phyloP scores from a whole-genome alignment of 805 yeast genomes.

The Sungouiozyma ichnusensis region DNA sequence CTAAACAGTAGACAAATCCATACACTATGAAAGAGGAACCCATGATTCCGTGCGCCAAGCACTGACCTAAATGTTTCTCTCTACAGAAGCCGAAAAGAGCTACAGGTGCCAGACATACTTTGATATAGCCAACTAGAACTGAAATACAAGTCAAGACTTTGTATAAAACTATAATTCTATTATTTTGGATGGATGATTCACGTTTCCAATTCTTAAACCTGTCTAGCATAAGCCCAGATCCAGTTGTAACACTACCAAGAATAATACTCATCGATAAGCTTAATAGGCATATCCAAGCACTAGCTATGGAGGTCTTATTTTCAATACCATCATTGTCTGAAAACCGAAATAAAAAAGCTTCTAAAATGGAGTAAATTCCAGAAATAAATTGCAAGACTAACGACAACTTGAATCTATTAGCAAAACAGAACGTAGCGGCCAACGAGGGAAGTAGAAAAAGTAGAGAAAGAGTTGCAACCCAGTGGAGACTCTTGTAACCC shows the following conservation, averaged over 20 bases:
- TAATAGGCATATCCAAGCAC: slow-evolving; percentile 49
- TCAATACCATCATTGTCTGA: slow-evolving; percentile 60
- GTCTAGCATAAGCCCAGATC: slow-evolving; percentile 24
- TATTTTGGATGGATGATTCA: slow-evolving; percentile 20
- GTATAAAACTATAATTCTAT: slow-evolving; percentile 27
- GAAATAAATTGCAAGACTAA: slow-evolving; percentile 37
- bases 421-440: slow-evolving; percentile 44
- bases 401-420: slow-evolving; percentile 38
- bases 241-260: not conserved
- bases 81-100: slow-evolving; percentile 84
- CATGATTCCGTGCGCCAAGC: slow-evolving; percentile 96
- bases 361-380: slow-evolving; percentile 43
- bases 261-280: not conserved
- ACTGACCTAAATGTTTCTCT: slow-evolving; percentile 78
- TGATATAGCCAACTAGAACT: slow-evolving; percentile 63
- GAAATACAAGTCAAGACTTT: slow-evolving; percentile 37
- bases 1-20: slow-evolving; percentile 58
- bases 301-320: slow-evolving; percentile 55
- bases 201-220: slow-evolving; percentile 39
- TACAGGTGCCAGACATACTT: slow-evolving; percentile 69
- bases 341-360: slow-evolving; percentile 46
- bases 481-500: slow-evolving; percentile 50
- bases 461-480: slow-evolving; percentile 42
- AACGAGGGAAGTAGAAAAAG: slow-evolving; percentile 48
- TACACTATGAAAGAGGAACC: slow-evolving; percentile 78